Evolutionary conservation across 106 monocot genomes (phyloP), one percentile per base, ranked within the genome.

Genomic region (Acorus gramineus): DNA sequence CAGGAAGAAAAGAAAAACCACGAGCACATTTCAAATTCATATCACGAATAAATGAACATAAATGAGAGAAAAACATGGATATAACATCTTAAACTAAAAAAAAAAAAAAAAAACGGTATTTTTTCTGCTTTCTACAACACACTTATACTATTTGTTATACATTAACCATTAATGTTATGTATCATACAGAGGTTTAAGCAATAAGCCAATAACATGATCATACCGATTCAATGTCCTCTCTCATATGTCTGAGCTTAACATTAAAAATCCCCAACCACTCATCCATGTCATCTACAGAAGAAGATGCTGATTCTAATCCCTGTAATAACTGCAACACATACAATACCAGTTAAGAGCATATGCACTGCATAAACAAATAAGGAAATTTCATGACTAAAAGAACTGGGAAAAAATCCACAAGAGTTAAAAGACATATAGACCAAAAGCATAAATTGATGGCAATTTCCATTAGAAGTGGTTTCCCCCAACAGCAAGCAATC

Each of bases 161-260:
- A 28, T 28, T 28, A 28, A 28, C 28, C 28, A 0, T 28, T 28
- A 0, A 28, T 28, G 28, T 28, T 28, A 28, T 28, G 28, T 0
- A 28, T 28, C 28, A 28, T 28, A 28, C 28, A 28, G 28, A 28
- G 28, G 28, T 28, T 28, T 28, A 28, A 28, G 28, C 28, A 28
- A 28, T 28, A 28, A 28, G 28, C 51, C 11, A 12, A 50, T 51
- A 54, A 9, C 28, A 44, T 53, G 1, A 55, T 2, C 64, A 43
- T 92, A 99, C 98, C 75, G 92, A 99, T 80, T 83, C 74, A 75
- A 99, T 99, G 64, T 99, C 98, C 79, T 99, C 98, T 75, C 98
- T 84, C 98, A 99, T 99, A 72, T 92, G 98, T 68, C 92, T 83
- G 49, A 99, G 91, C 52, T 99, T 99, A 57, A 86, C 72, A 78